Conservation (phyloP, 768 basidiomycete genomes). For the Boletus pseudo-olivaceus region DNA sequence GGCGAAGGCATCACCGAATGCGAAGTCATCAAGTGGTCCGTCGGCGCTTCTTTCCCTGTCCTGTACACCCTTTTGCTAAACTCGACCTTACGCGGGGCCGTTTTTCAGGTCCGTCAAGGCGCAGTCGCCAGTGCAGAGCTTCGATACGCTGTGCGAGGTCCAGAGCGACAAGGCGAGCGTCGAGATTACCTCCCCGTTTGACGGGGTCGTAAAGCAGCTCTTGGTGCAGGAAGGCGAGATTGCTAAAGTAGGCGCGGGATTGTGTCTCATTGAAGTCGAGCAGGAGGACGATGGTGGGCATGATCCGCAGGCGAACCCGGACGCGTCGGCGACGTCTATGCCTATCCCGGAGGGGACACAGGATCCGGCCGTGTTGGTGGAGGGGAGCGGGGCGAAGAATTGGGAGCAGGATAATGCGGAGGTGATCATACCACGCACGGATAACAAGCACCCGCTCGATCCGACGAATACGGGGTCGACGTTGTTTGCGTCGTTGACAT, state of each 20-base stretch:
- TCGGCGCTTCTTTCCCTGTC: conserved; percentile 2
- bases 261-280: conserved; percentile 81
- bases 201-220: conserved; percentile 69
- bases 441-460: conserved; percentile 59
- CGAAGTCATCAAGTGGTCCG: conserved; percentile 83
- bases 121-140: conserved; percentile 48
- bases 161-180: conserved; percentile 90
- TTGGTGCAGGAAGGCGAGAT: conserved; percentile 79
- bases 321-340: background rate
- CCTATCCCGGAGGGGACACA: background rate
- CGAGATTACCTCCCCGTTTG: conserved; percentile 85
- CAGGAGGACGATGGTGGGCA: conserved; percentile 38
- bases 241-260: conserved; percentile 74
- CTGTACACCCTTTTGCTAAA: conserved; percentile 9
- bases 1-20: conserved; percentile 92
- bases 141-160: conserved; percentile 78
- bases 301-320: background rate
- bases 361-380: conserved; percentile 11
- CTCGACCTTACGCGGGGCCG: background rate
- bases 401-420: background rate
- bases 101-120: conserved; percentile 59
- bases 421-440: background rate
- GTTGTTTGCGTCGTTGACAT: conserved; percentile 4
- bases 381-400: background rate
- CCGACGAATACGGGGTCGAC: conserved; percentile 39